These are phyloP conservation scores for Fusarium vanettenii DNA, from an alignment of 2,329 filamentous ascomycete genomes.

Conservation along the genomic window DNA sequence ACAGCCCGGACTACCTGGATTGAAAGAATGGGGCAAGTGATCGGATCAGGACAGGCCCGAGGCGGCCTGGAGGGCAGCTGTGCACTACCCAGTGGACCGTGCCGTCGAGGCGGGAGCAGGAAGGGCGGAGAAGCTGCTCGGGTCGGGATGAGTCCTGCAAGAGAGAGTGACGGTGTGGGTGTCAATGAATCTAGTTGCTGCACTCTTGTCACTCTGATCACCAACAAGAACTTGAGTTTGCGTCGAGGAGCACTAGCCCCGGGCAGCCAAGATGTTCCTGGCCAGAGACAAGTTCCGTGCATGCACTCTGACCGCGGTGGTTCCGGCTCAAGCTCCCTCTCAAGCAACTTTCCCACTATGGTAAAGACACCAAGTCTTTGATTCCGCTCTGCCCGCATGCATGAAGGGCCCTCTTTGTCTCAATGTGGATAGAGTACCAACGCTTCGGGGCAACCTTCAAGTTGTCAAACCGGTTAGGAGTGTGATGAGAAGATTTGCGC, in stretches of 20 bases:
- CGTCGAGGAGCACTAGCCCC: constrained; percentile 20
- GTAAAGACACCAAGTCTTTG: constrained; percentile 17
- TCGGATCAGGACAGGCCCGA: constrained; percentile 17
- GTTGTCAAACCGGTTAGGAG: not conserved
- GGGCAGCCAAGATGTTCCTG: constrained; percentile 5
- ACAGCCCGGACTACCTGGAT: not conserved
- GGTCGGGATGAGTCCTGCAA: constrained; percentile 14
- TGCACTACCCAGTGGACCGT: constrained; percentile 16
- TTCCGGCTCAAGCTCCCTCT: constrained; percentile 17
- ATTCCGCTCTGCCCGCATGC: constrained; percentile 10
- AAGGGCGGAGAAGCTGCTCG: constrained; percentile 17
- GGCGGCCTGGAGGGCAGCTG: not conserved
- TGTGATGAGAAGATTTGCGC: not conserved
- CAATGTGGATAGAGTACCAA: constrained; percentile 15
- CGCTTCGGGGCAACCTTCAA: constrained; percentile 10
- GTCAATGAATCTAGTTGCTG: constrained; percentile 27
- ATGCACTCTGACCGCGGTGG: constrained; percentile 9
- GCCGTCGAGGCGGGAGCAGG: constrained; percentile 8
- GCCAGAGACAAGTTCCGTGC: constrained; percentile 27
- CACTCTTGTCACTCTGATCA: constrained; percentile 31
- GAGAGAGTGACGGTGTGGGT: constrained; percentile 36
- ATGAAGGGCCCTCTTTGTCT: constrained; percentile 14
- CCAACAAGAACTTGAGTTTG: constrained; percentile 37
- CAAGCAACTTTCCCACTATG: constrained; percentile 10
- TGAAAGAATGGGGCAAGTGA: not conserved